Evolutionary conservation across 805 yeast genomes (phyloP).

Genomic region (Saccharomycopsis sp.): DNA sequence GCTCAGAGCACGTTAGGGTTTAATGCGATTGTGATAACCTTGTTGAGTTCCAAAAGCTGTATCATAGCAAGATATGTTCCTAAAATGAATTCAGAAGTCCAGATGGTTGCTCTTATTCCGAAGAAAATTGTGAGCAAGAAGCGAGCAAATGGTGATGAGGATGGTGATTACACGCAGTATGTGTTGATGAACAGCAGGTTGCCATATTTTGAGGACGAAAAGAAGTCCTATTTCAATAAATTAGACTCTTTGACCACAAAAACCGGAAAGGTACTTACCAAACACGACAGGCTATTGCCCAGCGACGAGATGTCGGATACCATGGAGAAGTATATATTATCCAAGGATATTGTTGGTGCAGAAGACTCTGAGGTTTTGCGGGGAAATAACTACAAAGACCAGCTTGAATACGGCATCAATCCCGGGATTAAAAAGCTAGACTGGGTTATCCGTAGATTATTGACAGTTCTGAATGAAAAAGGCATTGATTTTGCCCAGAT

Average conservation of each 20-base stretch:
- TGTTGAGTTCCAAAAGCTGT: conserved; percentile 40
- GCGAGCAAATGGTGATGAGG: not conserved
- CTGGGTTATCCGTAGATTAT: conserved; percentile 22
- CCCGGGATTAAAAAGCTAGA: conserved; percentile 23
- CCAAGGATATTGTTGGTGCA: conserved; percentile 36
- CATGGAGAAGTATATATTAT: conserved; percentile 40
- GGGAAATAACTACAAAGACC: conserved; percentile 18
- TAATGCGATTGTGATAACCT: conserved; percentile 43
- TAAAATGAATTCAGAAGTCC: conserved; percentile 41
- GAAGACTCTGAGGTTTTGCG: conserved; percentile 24
- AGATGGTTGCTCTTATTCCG: conserved; percentile 53
- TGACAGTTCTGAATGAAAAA: conserved; percentile 11
- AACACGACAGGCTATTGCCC: conserved; percentile 30
- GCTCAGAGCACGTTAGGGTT: conserved; percentile 37
- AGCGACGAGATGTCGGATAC: conserved; percentile 32
- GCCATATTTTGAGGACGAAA: conserved; percentile 74
- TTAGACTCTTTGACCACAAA: conserved; percentile 32
- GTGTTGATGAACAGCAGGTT: conserved; percentile 47
- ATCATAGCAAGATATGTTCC: conserved; percentile 63
- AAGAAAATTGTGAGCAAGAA: conserved; percentile 26
- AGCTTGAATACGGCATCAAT: conserved; percentile 14
- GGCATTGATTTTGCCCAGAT: not conserved
- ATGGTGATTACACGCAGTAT: conserved; percentile 27
- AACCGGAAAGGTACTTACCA: conserved; percentile 25
- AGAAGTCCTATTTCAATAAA: conserved; percentile 46